Conservation (phyloP, 2,329 filamentous ascomycete species). For the Neospermospora avenae region DNA sequence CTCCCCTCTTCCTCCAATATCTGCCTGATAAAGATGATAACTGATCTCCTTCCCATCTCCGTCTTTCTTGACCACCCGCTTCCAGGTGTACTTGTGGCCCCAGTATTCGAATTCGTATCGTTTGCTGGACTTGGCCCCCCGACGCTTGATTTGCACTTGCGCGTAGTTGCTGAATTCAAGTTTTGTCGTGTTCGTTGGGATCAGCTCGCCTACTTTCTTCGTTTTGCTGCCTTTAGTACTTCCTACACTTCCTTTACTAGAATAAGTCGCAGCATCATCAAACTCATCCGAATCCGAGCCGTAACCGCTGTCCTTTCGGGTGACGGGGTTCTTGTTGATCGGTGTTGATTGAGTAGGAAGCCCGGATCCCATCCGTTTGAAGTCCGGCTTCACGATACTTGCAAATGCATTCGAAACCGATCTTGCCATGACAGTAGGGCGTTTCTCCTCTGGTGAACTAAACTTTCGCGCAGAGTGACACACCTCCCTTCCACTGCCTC, state of each 20-base stretch:
- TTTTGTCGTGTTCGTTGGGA: slow-evolving; percentile 74
- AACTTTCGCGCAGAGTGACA: slow-evolving; percentile 78
- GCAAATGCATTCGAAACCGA: slow-evolving; percentile 56
- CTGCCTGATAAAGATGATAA: slow-evolving; percentile 74
- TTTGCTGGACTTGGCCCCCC: slow-evolving; percentile 63
- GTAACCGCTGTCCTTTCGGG: slow-evolving; percentile 52
- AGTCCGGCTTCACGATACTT: slow-evolving; percentile 46
- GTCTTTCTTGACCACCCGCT: slow-evolving; percentile 66
- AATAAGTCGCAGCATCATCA: slow-evolving; percentile 14
- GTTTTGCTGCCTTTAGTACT: slow-evolving; percentile 35
- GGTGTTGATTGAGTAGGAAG: slow-evolving; percentile 18
- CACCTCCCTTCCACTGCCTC: slow-evolving; percentile 89
- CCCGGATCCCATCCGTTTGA: slow-evolving; percentile 36
- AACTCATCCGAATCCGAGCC: slow-evolving; percentile 45
- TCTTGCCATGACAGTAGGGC: slow-evolving; percentile 39
- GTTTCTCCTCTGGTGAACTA: slow-evolving; percentile 45
- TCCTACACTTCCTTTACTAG: too few species aligned
- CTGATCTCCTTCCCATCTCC: slow-evolving; percentile 62
- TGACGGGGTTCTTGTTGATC: slow-evolving; percentile 11
- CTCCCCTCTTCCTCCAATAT: slow-evolving; percentile 30
- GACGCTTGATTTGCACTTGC: slow-evolving; percentile 75
- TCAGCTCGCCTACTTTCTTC: slow-evolving; percentile 20
- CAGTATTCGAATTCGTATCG: slow-evolving; percentile 93
- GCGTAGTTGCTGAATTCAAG: slow-evolving; percentile 98
- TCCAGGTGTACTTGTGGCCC: slow-evolving; percentile 84